phyloP scores from a whole-genome alignment of 805 yeast genomes.

The Kluyveromyces siamensis region DNA sequence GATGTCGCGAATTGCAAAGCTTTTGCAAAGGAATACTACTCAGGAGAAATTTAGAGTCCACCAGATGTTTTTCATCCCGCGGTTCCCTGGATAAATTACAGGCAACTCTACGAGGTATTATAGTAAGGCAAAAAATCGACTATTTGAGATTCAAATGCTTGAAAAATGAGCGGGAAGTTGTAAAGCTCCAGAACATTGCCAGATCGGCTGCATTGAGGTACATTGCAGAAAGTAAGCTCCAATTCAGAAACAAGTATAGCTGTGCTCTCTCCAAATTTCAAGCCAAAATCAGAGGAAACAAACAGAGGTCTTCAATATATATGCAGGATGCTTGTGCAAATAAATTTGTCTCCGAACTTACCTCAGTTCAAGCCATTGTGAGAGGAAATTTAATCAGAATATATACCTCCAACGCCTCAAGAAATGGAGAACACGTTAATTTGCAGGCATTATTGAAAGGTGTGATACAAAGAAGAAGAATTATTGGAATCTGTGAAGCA shows the following conservation, averaged over 20 bases:
- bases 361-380: not conserved
- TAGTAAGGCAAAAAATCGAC: slow-evolving; percentile 21
- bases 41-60: slow-evolving; percentile 15
- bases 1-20: slow-evolving; percentile 30
- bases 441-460: slow-evolving; percentile 4
- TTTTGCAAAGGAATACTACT: slow-evolving; percentile 32
- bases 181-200: slow-evolving; percentile 31
- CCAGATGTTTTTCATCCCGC: not conserved
- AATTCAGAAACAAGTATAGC: not conserved
- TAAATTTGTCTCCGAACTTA: not conserved
- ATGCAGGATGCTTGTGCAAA: not conserved
- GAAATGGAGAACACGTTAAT: not conserved
- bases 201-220: not conserved
- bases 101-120: slow-evolving; percentile 42
- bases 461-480: not conserved
- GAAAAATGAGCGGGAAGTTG: slow-evolving; percentile 21
- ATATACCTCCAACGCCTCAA: not conserved
- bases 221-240: not conserved
- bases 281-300: slow-evolving; percentile 1
- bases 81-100: slow-evolving; percentile 34
- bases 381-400: not conserved
- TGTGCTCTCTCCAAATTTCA: slow-evolving; percentile 1
- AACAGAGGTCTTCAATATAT: not conserved
- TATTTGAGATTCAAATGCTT: slow-evolving; percentile 13
- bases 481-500: not conserved